Percentiles rank a stretch among this genome's conserved stretches.
phyloP scores from a whole-genome alignment of 1,284 basidiomycete genomes.

The Bjerkandera adusta region DNA sequence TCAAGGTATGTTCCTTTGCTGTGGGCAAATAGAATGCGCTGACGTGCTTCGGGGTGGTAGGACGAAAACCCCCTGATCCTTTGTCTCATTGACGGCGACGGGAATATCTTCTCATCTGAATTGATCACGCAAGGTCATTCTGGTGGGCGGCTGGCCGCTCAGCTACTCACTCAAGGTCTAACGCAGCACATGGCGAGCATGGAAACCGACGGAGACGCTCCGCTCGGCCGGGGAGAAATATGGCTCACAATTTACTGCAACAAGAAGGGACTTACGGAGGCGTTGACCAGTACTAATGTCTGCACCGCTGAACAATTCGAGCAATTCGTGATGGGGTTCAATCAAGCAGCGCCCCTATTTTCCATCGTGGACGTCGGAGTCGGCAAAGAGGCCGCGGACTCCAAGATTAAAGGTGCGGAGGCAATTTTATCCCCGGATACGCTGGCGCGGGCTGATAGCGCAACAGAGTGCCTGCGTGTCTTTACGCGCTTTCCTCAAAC shows the following conservation, averaged over 20 bases:
- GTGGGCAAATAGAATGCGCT: not conserved
- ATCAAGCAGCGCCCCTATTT: constrained; percentile 44
- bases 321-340: constrained; percentile 45
- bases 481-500: constrained; percentile 47
- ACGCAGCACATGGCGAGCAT: constrained; percentile 31
- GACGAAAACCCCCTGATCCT: constrained; percentile 39
- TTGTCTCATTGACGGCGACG: constrained; percentile 47
- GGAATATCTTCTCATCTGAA: constrained; percentile 43
- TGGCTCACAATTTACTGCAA: constrained; percentile 46
- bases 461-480: constrained; percentile 40
- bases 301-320: constrained; percentile 41
- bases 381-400: constrained; percentile 55
- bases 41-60: constrained; percentile 19
- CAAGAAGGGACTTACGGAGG: constrained; percentile 40
- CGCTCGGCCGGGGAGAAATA: constrained; percentile 34
- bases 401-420: constrained; percentile 49
- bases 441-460: not conserved
- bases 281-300: constrained; percentile 32
- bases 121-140: constrained; percentile 37
- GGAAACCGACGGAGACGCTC: constrained; percentile 22
- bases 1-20: constrained; percentile 31
- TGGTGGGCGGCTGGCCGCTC: constrained; percentile 43
- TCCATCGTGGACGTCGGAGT: constrained; percentile 53
- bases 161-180: constrained; percentile 39
- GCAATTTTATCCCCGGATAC: not conserved